These are phyloP conservation scores for Fereydounia khargensis DNA, from an alignment of 1,284 basidiomycete genomes.

Conservation along the genomic window DNA sequence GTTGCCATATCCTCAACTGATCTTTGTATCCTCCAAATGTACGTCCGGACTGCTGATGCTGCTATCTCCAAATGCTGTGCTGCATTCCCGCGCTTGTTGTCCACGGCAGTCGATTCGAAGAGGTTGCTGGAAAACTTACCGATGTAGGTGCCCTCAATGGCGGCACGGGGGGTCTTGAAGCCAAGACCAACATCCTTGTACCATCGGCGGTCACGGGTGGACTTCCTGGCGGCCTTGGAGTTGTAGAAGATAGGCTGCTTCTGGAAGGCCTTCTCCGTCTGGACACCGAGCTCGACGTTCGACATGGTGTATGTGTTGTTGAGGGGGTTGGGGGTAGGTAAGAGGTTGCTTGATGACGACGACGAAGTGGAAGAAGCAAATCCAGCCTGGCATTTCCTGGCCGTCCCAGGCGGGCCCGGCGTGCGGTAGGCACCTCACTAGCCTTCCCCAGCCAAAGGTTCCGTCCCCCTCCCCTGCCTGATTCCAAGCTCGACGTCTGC, in stretches of 20 bases:
- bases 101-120: background rate
- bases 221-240: slow-evolving; percentile 86
- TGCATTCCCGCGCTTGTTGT: background rate
- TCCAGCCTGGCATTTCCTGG: too few relatives aligned
- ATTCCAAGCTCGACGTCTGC: too few relatives aligned
- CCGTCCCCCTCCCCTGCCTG: too few relatives aligned
- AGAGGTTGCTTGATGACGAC: background rate
- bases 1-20: too few relatives aligned
- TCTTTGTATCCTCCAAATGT: background rate
- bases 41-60: too few relatives aligned
- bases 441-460: too few relatives aligned
- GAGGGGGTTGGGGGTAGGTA: too few relatives aligned
- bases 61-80: background rate
- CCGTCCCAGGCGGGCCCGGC: too few relatives aligned
- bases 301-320: slow-evolving; percentile 49
- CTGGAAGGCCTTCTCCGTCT: slow-evolving; percentile 66
- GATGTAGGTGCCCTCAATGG: slow-evolving; percentile 95
- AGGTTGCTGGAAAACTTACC: slow-evolving; percentile 56
- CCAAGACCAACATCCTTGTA: slow-evolving; percentile 69
- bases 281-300: slow-evolving; percentile 55
- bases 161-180: slow-evolving; percentile 80
- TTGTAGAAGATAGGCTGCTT: slow-evolving; percentile 97
- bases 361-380: too few relatives aligned
- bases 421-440: too few relatives aligned
- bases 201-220: slow-evolving; percentile 95